A percentile compares a stretch with the other conserved stretches of the same genome.
Evolutionary conservation across 768 basidiomycete species (phyloP).

Genomic region (Lentinula boryana): DNA sequence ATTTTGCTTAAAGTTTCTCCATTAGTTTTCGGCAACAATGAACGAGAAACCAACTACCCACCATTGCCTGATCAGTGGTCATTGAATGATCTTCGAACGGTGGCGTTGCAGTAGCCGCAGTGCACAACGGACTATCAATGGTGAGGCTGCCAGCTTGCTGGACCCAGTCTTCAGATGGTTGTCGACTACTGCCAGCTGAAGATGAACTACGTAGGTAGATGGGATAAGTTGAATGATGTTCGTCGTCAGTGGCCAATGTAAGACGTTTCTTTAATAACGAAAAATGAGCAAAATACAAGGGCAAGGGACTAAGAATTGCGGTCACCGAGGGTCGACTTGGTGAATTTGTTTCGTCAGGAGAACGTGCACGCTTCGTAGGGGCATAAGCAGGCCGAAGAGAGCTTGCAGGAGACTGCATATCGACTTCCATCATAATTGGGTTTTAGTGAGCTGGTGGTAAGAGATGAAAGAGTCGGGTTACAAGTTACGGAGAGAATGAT

Average conservation of each 20-base stretch:
- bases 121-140: constrained; percentile 45
- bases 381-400: constrained; percentile 30
- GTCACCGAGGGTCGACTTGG: constrained; percentile 52
- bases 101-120: background rate
- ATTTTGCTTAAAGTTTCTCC: background rate
- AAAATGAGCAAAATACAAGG: constrained; percentile 1
- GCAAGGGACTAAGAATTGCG: background rate
- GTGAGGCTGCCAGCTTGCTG: constrained; percentile 59
- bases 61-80: constrained; percentile 15
- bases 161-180: constrained; percentile 70
- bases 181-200: constrained; percentile 31
- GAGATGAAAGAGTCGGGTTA: background rate
- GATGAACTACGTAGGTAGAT: constrained; percentile 14
- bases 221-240: background rate
- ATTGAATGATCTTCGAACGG: background rate
- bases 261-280: constrained; percentile 48
- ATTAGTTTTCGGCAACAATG: background rate
- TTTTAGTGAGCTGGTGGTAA: background rate
- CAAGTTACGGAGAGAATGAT: background rate
- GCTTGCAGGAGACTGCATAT: constrained; percentile 39
- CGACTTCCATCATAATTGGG: constrained; percentile 49
- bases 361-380: constrained; percentile 54
- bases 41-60: background rate
- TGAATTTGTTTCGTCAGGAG: constrained; percentile 42
- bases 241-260: constrained; percentile 30